A percentile compares a stretch with the other conserved stretches of the same genome.
Conservation (phyloP, 169 alveolate species). For the Plasmodium inui region DNA sequence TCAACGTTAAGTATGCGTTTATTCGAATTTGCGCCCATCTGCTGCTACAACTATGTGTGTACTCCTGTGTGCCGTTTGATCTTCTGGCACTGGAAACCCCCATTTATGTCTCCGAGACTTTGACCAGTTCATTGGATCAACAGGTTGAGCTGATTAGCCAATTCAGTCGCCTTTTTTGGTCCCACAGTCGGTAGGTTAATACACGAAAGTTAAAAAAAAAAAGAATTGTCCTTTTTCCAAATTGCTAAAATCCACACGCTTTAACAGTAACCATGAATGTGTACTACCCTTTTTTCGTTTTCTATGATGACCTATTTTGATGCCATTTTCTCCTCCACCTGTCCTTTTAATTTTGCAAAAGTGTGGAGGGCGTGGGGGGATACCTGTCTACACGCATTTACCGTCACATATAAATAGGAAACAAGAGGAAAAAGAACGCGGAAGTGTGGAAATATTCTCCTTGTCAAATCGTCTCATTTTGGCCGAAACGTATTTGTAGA, state of each 20-base stretch:
- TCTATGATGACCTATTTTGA: not conserved
- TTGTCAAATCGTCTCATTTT: not conserved
- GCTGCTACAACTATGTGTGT: not conserved
- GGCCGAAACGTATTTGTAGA: not conserved
- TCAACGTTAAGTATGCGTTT: not conserved
- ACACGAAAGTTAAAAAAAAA: not conserved
- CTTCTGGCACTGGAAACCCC: not conserved
- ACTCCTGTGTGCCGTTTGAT: not conserved
- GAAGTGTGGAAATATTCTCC: not conserved
- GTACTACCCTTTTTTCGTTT: not conserved
- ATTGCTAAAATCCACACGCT: not conserved
- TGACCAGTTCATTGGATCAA: not conserved
- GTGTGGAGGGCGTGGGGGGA: not conserved
- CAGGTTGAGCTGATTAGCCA: not conserved
- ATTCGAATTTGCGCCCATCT: not conserved
- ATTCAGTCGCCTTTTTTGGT: not conserved
- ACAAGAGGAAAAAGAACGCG: not conserved
- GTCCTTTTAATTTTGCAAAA: not conserved
- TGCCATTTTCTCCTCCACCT: not conserved
- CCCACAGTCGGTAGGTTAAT: not conserved
- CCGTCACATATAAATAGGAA: not conserved
- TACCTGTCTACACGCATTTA: not conserved
- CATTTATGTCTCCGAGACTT: not conserved
- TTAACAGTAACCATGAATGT: not conserved
- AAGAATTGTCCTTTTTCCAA: not conserved